Percentiles rank a stretch among this genome's conserved stretches.
Conservation (phyloP, 371 early-diverging fungal genomes). For the Rhizopus arrhizus region DNA sequence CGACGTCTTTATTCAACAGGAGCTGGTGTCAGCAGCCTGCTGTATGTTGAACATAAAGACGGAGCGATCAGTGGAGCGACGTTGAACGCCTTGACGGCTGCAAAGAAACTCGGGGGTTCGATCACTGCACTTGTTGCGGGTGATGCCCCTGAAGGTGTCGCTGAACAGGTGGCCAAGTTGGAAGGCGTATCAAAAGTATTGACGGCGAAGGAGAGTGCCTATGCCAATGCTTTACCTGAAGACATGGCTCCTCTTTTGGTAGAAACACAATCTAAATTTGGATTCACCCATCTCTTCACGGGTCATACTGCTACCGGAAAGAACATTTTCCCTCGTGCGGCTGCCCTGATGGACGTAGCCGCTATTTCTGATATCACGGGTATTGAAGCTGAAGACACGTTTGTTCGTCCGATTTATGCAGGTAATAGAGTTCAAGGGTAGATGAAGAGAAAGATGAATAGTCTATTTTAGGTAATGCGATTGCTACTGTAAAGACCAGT, state of each 20-base stretch:
- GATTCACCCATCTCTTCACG: conserved; percentile 85
- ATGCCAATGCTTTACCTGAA: conserved; percentile 83
- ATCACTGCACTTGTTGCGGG: conserved; percentile 90
- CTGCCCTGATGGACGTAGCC: conserved; percentile 90
- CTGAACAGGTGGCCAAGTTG: conserved; percentile 69
- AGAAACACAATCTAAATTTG: conserved; percentile 70
- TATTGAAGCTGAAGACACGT: conserved; percentile 82
- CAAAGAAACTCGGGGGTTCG: conserved; percentile 73
- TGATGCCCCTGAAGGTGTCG: conserved; percentile 74
- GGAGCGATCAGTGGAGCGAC: conserved; percentile 72
- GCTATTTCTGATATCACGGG: conserved; percentile 88
- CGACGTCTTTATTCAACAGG: conserved; percentile 64
- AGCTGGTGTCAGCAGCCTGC: conserved; percentile 69
- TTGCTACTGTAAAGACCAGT: conserved; percentile 90
- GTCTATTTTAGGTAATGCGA: conserved; percentile 80
- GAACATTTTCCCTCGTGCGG: conserved; percentile 91
- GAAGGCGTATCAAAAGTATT: conserved; percentile 83
- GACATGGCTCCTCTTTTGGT: conserved; percentile 77
- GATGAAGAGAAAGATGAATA: neutral
- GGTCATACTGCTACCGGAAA: conserved; percentile 90
- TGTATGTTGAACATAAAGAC: conserved; percentile 90
- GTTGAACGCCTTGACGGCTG: conserved; percentile 90
- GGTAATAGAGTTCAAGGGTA: conserved; percentile 51
- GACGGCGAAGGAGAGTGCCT: conserved; percentile 79
- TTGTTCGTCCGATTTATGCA: conserved; percentile 96